phyloP scores from a whole-genome alignment of 495 filamentous ascomycete genomes.

The Penicillium taxi region DNA sequence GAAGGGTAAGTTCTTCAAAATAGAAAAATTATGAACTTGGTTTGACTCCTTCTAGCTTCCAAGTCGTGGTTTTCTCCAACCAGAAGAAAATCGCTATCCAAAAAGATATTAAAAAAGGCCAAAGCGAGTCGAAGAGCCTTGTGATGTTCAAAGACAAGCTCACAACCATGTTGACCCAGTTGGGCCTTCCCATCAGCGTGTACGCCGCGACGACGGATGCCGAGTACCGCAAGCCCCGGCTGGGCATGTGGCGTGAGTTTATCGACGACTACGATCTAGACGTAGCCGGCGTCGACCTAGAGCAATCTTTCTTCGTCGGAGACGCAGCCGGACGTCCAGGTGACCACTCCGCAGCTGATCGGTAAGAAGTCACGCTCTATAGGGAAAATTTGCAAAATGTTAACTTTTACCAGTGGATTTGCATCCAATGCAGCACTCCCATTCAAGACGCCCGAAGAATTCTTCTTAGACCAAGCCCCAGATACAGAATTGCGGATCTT shows the following conservation, averaged over 20 bases:
- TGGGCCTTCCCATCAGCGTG: slow-evolving; percentile 69
- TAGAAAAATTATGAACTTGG: background rate
- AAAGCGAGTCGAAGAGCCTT: slow-evolving; percentile 54
- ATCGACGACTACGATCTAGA: slow-evolving; percentile 64
- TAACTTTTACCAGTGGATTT: slow-evolving; percentile 45
- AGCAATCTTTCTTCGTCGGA: slow-evolving; percentile 74
- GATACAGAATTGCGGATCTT: slow-evolving; percentile 60
- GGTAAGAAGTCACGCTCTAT: slow-evolving; percentile 34
- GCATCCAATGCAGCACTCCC: slow-evolving; percentile 71
- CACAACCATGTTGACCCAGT: slow-evolving; percentile 54
- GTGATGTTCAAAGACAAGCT: slow-evolving; percentile 73
- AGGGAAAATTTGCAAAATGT: too few relatives aligned
- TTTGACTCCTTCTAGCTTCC: slow-evolving; percentile 48
- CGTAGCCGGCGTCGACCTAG: slow-evolving; percentile 54
- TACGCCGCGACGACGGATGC: slow-evolving; percentile 82
- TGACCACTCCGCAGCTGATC: slow-evolving; percentile 74
- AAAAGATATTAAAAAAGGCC: slow-evolving; percentile 60
- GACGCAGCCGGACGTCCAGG: slow-evolving; percentile 67
- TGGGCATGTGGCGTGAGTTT: slow-evolving; percentile 85
- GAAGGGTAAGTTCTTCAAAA: slow-evolving; percentile 52
- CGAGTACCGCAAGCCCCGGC: slow-evolving; percentile 74
- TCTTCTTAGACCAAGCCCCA: slow-evolving; percentile 61
- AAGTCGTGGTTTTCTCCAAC: slow-evolving; percentile 76
- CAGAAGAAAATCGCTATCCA: slow-evolving; percentile 73
- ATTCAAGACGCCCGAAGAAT: slow-evolving; percentile 86